phyloP scores from a whole-genome alignment of 2,329 filamentous ascomycete species.

The Trichophyton verrucosum region DNA sequence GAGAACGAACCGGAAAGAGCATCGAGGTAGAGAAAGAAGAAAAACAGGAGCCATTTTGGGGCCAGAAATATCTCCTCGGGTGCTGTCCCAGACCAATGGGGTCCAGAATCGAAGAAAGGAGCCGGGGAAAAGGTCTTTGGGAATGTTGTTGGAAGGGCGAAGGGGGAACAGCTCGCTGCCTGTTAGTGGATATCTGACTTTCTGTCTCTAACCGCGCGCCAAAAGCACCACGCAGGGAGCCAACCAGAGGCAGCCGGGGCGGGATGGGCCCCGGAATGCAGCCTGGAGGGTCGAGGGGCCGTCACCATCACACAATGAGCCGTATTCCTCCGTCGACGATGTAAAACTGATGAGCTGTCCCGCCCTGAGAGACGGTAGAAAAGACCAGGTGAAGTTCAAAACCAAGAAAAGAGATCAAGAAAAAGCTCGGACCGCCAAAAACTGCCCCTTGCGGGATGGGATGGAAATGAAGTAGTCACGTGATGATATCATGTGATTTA shows the following conservation, averaged over 20 bases:
- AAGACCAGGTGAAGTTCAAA: too few species aligned
- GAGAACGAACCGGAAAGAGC: not conserved
- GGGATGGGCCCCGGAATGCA: not conserved
- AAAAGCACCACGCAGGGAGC: not conserved
- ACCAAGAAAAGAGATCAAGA: too few species aligned
- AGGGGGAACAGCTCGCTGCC: not conserved
- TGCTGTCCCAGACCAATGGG: not conserved
- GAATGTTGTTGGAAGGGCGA: not conserved
- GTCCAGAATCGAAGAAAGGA: not conserved
- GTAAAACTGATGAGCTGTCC: not conserved
- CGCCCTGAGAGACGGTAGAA: too few species aligned
- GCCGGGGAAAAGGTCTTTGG: not conserved
- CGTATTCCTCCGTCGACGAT: not conserved
- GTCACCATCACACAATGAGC: not conserved
- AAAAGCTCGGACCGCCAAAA: too few species aligned
- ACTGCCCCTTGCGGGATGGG: too few species aligned
- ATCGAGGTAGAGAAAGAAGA: not conserved
- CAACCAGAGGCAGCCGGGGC: not conserved
- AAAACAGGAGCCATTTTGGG: not conserved
- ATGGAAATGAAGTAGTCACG: too few species aligned
- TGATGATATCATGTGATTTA: too few species aligned
- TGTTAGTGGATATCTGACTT: conserved; percentile 3
- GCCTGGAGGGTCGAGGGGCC: not conserved
- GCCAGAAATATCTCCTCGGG: not conserved
- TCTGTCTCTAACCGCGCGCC: conserved; percentile 4